Conservation (phyloP, 768 basidiomycete genomes). For the Boletus reticuloceps region DNA sequence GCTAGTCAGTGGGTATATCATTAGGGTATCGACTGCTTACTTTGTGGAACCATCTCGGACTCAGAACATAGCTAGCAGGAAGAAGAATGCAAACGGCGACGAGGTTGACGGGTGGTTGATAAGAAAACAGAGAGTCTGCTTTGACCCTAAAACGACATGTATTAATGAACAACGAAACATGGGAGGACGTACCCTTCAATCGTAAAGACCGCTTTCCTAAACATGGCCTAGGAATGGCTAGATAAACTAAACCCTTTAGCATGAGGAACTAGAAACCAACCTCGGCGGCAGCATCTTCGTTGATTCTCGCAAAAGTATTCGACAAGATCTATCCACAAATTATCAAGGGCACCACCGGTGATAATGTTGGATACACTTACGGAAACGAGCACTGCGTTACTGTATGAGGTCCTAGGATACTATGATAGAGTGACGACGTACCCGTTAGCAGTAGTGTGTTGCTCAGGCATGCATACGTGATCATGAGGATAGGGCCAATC, state of each 20-base stretch:
- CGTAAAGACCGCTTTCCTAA: constrained; percentile 88
- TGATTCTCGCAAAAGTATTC: constrained; percentile 93
- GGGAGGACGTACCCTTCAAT: constrained; percentile 75
- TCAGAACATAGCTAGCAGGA: constrained; percentile 81
- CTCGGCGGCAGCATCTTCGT: constrained; percentile 90
- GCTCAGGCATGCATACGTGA: constrained; percentile 86
- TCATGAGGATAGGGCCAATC: constrained; percentile 92
- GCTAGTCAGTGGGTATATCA: constrained; percentile 14
- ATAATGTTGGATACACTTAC: constrained; percentile 39
- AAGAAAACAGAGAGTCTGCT: constrained; percentile 89
- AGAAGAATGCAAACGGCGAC: constrained; percentile 84
- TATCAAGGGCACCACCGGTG: not conserved
- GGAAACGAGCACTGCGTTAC: constrained; percentile 67
- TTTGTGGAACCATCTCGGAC: constrained; percentile 98
- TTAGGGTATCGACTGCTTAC: constrained; percentile 34
- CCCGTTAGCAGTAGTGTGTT: constrained; percentile 91
- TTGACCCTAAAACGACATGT: constrained; percentile 57
- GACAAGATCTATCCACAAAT: constrained; percentile 71
- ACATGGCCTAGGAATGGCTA: constrained; percentile 69
- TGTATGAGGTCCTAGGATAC: constrained; percentile 1
- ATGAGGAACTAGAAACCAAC: constrained; percentile 35
- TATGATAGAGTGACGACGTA: constrained; percentile 31
- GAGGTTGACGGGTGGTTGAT: constrained; percentile 91
- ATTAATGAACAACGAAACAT: constrained; percentile 8
- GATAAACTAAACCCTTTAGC: not conserved